Base-by-base conservation (phyloP, 1,139 yeast genomes). In the Candida labiduridarum region DNA sequence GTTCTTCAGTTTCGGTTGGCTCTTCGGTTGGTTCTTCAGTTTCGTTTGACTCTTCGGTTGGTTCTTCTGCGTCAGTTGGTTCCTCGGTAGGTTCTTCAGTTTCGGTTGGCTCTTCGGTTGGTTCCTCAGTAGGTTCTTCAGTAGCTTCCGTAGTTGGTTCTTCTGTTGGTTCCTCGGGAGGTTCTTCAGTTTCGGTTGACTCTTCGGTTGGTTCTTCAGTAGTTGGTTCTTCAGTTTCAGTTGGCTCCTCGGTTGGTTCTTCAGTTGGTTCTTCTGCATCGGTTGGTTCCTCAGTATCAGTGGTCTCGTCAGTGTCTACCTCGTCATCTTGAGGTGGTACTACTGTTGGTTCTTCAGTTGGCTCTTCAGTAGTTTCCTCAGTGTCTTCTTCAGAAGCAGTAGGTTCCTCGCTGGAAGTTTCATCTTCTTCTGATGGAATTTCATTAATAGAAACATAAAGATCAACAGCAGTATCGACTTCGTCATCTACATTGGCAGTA, bases 81-180 rank as follows among this genome's bases (percentile, higher is more conserved):
- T 9, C 31, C 4, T 30, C 44, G 48, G 53, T 45, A 42, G 56
- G 44, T 46, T 52, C 46, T 33, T 54, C 29, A 27, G 41, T 14
- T 4, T 41, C 10, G 6, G 29, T 25, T 25, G 29, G 29, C 4
- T 18, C 19, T 10, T 14, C 44, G 15, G 25, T 35, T 50, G 56
- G 27, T 9, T 19, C 27, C 3, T 36, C 40, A 19, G 40, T 50
- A 44, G 53, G 35, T 39, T 64, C 42, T 33, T 58, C 50, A 29
- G 25, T n/a, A 22, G 25, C 25, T 14, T n/a, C 25, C 7, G 25
- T 22, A 14, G 41, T 39, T 42, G 45, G 33, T 8, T 40, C 31
- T 22, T 22, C 33, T 29, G 44, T 41, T 31, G 31, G 15, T 35
- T 35, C 39, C 5, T 34, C 39, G 15, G 44, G 15, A 16, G 39